phyloP scores from a whole-genome alignment of 345 rosid genomes.

The Gossypium herbaceum region DNA sequence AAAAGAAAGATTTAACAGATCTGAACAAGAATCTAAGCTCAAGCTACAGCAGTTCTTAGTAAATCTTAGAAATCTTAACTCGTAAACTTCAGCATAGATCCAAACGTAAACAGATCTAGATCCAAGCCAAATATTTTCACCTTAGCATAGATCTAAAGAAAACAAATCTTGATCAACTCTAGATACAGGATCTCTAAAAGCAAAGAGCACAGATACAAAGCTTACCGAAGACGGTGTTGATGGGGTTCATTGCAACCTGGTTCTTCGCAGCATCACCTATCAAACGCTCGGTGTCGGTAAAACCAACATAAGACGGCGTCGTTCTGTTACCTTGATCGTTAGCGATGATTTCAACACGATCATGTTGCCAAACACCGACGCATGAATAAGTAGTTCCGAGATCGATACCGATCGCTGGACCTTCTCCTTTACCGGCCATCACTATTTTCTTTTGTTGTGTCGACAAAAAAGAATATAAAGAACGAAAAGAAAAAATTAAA shows the following conservation, averaged over 20 bases:
- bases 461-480: slow-evolving; percentile 9
- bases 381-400: slow-evolving; percentile 72
- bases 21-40: neutral
- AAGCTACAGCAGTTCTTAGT: neutral
- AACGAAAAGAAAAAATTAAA: neutral
- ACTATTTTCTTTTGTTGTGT: neutral
- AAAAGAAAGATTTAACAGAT: neutral
- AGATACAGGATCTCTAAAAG: slow-evolving; percentile 7
- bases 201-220: neutral
- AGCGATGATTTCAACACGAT: slow-evolving; percentile 74
- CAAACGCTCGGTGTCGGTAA: slow-evolving; percentile 65
- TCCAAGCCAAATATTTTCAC: neutral
- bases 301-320: slow-evolving; percentile 64
- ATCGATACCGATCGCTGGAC: slow-evolving; percentile 75
- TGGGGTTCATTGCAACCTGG: slow-evolving; percentile 77
- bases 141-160: neutral
- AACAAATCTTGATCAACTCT: slow-evolving; percentile 20
- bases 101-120: slow-evolving; percentile 6
- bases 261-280: slow-evolving; percentile 81
- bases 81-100: neutral
- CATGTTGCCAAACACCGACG: slow-evolving; percentile 80
- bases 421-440: slow-evolving; percentile 79
- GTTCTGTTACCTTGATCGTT: slow-evolving; percentile 76
- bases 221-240: slow-evolving; percentile 70
- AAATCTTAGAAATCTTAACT: neutral